Evolutionary conservation across 202 grass and related monocot genomes (phyloP).

Genomic region (Cymbopogon flexuosus): DNA sequence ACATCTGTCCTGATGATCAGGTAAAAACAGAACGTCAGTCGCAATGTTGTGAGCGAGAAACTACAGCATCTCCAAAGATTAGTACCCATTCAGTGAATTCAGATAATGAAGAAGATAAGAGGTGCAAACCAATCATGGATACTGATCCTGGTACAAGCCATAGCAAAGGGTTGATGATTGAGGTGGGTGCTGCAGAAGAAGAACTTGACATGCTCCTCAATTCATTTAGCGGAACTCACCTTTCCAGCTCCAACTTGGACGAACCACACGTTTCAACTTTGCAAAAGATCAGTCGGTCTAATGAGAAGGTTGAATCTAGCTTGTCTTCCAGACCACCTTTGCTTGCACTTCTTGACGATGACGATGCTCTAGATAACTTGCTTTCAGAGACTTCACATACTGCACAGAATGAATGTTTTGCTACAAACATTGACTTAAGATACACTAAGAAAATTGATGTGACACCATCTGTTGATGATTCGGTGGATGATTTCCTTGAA

Average conservation of each 20-base stretch:
- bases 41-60: conserved; percentile 25
- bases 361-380: conserved; percentile 58
- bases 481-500: conserved; percentile 49
- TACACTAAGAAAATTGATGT: conserved; percentile 28
- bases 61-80: background rate
- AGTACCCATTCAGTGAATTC: conserved; percentile 2
- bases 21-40: background rate
- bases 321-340: background rate
- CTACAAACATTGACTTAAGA: conserved; percentile 6
- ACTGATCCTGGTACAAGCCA: conserved; percentile 6
- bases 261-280: background rate
- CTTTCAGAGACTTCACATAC: conserved; percentile 43
- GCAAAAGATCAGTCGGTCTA: background rate
- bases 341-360: conserved; percentile 38
- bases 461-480: conserved; percentile 34
- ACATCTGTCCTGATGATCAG: conserved; percentile 3
- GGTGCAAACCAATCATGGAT: background rate
- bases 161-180: conserved; percentile 14
- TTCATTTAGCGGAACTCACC: conserved; percentile 43
- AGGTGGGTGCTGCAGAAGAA: conserved; percentile 45
- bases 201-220: conserved; percentile 70
- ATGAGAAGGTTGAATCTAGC: conserved; percentile 8
- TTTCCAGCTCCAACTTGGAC: conserved; percentile 37
- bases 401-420: conserved; percentile 23
- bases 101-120: conserved; percentile 16